Evolutionary conservation across 176 grass and related monocot genomes (phyloP).

Genomic region (Cenchrus purpureus): DNA sequence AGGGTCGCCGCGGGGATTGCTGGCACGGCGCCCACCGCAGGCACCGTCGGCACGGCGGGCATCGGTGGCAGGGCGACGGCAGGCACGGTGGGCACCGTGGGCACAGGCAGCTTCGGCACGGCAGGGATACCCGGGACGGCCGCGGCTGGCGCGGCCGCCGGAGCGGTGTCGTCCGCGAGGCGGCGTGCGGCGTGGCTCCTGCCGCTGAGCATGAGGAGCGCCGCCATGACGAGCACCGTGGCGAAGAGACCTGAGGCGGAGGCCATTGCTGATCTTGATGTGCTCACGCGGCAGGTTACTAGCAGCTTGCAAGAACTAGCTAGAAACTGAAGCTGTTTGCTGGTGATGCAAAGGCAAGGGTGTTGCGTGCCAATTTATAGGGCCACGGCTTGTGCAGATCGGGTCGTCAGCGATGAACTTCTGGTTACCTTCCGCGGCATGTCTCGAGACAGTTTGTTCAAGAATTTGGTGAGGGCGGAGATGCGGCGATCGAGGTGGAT

Average conservation of each 20-base stretch:
- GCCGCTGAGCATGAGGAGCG: neutral
- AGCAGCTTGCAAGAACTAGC: neutral
- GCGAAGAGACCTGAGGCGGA: neutral
- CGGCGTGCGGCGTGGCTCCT: slow-evolving; percentile 11
- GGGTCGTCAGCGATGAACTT: neutral
- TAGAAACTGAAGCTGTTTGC: neutral
- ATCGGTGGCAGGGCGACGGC: neutral
- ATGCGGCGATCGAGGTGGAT: slow-evolving; percentile 9
- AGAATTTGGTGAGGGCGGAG: neutral
- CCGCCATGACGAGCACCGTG: neutral
- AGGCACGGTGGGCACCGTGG: slow-evolving; percentile 11
- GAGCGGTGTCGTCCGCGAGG: slow-evolving; percentile 14
- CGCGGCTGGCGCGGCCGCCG: neutral
- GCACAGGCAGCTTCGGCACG: slow-evolving; percentile 7
- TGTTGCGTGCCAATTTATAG: slow-evolving; percentile 12
- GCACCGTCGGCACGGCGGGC: neutral
- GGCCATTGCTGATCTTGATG: slow-evolving; percentile 8
- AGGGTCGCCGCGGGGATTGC: neutral
- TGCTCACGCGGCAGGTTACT: neutral
- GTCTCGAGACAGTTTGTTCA: neutral
- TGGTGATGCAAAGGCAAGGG: slow-evolving; percentile 1
- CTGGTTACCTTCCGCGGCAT: neutral
- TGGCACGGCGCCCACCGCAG: neutral
- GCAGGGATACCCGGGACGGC: neutral
- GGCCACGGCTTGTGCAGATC: neutral